These are phyloP conservation scores for Nicotiana paniculata DNA, from an alignment of 257 asterid species.

Conservation along the genomic window DNA sequence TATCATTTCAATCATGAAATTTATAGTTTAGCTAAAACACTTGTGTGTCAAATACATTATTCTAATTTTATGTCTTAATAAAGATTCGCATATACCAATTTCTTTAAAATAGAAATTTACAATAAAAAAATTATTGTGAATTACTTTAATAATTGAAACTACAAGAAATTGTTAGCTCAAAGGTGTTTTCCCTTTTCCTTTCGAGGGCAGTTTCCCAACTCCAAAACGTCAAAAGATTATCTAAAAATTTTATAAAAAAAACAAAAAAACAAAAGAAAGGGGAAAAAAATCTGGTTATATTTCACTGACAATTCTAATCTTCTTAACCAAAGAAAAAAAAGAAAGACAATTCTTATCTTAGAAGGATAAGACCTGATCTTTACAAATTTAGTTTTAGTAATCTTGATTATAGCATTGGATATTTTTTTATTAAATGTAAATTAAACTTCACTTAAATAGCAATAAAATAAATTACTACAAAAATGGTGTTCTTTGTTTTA, in stretches of 20 bases:
- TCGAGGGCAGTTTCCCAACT: not conserved
- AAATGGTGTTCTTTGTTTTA: too few relatives aligned
- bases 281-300: not conserved
- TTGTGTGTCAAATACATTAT: not conserved
- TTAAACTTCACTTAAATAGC: not conserved
- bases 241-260: too few relatives aligned
- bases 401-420: not conserved
- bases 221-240: not conserved
- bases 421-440: not conserved
- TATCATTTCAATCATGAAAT: not conserved
- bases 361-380: not conserved
- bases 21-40: not conserved
- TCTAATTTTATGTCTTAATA: not conserved
- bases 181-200: not conserved
- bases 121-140: too few relatives aligned
- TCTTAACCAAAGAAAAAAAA: too few relatives aligned
- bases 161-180: not conserved
- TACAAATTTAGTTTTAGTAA: not conserved
- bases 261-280: not conserved
- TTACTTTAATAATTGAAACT: too few relatives aligned
- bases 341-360: not conserved
- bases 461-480: too few relatives aligned
- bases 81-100: too few relatives aligned
- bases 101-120: too few relatives aligned
- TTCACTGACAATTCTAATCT: too few relatives aligned